Evolutionary conservation across 495 filamentous ascomycete species (phyloP).

Genomic region (Aspergillus cristatus): DNA sequence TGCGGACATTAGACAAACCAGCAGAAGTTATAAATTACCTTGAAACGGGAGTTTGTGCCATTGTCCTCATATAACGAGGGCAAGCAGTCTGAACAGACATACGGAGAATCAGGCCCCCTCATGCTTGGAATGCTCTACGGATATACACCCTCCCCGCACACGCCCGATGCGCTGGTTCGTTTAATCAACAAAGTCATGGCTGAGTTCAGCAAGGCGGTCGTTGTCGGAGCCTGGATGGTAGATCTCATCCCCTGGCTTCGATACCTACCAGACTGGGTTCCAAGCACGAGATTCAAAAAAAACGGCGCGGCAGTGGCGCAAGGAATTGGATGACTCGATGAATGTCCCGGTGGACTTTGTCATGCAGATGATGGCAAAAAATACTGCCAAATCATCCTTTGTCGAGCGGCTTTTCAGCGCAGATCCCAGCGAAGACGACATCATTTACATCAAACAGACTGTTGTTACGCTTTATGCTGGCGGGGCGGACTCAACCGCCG

Average conservation of each 20-base stretch:
- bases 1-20: too few species aligned
- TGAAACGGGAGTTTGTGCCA: too few species aligned
- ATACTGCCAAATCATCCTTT: constrained; percentile 24
- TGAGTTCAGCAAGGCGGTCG: constrained; percentile 29
- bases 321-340: too few species aligned
- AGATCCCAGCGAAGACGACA: constrained; percentile 6
- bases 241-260: constrained; percentile 32
- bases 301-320: too few species aligned
- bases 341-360: too few species aligned
- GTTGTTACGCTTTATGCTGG: constrained; percentile 41
- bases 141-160: constrained; percentile 33
- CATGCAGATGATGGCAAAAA: too few species aligned
- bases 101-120: too few species aligned
- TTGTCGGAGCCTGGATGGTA: constrained; percentile 37
- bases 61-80: too few species aligned
- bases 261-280: constrained; percentile 35
- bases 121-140: constrained; percentile 43
- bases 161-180: constrained; percentile 32
- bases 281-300: constrained; percentile 34
- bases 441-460: constrained; percentile 24
- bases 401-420: constrained; percentile 29
- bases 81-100: too few species aligned
- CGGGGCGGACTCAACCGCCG: constrained; percentile 43
- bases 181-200: constrained; percentile 28
- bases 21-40: too few species aligned